Evolutionary conservation across 192 early-diverging fungal species (phyloP).

Genomic region (Thamnidium elegans): DNA sequence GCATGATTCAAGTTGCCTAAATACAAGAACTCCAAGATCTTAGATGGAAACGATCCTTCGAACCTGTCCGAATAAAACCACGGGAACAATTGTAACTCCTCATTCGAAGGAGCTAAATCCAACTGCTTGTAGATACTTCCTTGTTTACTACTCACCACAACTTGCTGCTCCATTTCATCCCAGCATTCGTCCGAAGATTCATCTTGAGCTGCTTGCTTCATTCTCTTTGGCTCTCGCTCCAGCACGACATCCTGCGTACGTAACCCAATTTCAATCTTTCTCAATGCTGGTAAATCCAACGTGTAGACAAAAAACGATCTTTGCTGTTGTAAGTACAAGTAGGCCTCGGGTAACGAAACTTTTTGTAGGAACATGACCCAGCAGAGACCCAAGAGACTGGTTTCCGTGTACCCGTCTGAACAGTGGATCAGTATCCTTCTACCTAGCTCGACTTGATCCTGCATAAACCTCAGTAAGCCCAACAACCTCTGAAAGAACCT

Average conservation of each 20-base stretch:
- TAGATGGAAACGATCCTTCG: conserved; percentile 60
- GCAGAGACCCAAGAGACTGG: conserved; percentile 42
- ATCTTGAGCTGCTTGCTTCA: not conserved
- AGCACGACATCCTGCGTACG: conserved; percentile 27
- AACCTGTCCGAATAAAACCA: conserved; percentile 57
- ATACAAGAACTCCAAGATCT: conserved; percentile 57
- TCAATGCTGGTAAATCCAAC: conserved; percentile 43
- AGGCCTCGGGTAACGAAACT: conserved; percentile 49
- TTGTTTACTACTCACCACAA: not conserved
- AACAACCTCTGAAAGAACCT: conserved; percentile 22
- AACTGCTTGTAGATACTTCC: not conserved
- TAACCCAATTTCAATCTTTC: conserved; percentile 38
- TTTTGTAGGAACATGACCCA: conserved; percentile 50
- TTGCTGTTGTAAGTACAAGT: conserved; percentile 47
- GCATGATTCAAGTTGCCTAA: conserved; percentile 62
- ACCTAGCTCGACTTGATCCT: conserved; percentile 25
- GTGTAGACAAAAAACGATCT: conserved; percentile 61
- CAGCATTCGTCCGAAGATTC: not conserved
- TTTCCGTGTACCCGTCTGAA: conserved; percentile 58
- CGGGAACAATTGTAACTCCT: conserved; percentile 22
- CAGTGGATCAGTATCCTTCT: conserved; percentile 52
- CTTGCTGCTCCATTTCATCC: not conserved
- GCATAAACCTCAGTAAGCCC: conserved; percentile 34
- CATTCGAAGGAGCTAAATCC: not conserved
- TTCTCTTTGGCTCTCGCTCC: conserved; percentile 11